Base-by-base conservation (phyloP, 257 asterid species). In the Scutellaria barbata region DNA sequence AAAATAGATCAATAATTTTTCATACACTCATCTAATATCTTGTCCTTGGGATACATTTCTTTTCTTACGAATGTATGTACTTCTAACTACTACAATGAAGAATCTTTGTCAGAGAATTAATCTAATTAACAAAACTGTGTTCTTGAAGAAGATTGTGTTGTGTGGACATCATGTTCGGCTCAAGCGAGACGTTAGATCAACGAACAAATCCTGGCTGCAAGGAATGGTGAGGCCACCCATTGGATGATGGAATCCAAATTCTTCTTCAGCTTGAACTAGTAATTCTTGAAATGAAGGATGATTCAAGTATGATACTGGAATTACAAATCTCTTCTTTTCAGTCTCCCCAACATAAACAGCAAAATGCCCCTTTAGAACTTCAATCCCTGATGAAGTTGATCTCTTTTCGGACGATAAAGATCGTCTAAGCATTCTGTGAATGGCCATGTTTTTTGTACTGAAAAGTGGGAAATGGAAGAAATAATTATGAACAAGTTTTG, bases 181-280 rank as follows among this genome's bases (percentile, higher is more conserved):
- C 51, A 78, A 45, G 17, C 51, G 4, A 11, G 75, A 60, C 10
- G 52, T 35, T 8, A 68, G 22, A 52, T 69, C 78, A 25, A 60
- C 2, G 43, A 81, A 81, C 14, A 64, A 58, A 5, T 71, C 78
- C 63, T 66, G 74, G 0, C 72, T 71, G 58, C 84, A 79, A 5
- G 82, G 82, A 52, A 82, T 71, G n/a, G 84, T 76, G 1, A 78
- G 80, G 48, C 81, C 86, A 0, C 86, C 86, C 83, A 45, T 82
- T 5, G 81, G 78, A 68, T 81, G 83, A 63, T 64, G 10, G 45
- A 78, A 77, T 8, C 85, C 81, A 25, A 67, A 81, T 43, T 81
- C 82, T 41, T 81, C 79, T 45, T 74, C 76, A n/a, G 45, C 76
- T 54, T 54, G 79, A 14, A 5, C 12, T 8, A 82, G 10, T 45